Conservation (phyloP, 352 stramenopile species). For the Phytophthora kernoviae region DNA sequence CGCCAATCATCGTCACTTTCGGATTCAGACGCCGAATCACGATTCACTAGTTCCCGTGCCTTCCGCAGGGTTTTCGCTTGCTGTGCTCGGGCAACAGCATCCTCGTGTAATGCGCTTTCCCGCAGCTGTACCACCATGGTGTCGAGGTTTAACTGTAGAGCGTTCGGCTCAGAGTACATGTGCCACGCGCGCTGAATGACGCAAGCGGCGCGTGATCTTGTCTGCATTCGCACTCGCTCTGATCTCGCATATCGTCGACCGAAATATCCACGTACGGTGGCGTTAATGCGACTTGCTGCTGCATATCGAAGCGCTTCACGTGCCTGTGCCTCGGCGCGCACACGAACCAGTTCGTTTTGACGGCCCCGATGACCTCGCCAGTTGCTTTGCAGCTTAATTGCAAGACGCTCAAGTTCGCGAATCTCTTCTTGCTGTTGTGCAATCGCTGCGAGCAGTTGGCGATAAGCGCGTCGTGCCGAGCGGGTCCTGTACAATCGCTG, state of each 20-base stretch:
- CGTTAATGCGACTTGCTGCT: conserved; percentile 72
- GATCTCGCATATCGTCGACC: conserved; percentile 44
- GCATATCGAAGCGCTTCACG: conserved; percentile 36
- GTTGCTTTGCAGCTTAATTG: conserved; percentile 65
- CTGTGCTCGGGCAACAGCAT: conserved; percentile 40
- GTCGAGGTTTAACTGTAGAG: conserved; percentile 50
- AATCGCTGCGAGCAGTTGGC: conserved; percentile 51
- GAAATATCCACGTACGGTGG: conserved; percentile 67
- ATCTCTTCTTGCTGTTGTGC: conserved; percentile 42
- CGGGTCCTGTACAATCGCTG: conserved; percentile 70
- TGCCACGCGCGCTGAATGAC: conserved; percentile 64
- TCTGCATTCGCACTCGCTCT: conserved; percentile 43
- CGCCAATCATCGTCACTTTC: conserved; percentile 84
- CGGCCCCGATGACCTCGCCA: conserved; percentile 63
- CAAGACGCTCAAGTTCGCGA: conserved; percentile 40
- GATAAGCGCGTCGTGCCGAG: conserved; percentile 56
- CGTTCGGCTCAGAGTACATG: conserved; percentile 44
- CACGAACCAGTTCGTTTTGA: conserved; percentile 33
- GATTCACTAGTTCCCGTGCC: conserved; percentile 48
- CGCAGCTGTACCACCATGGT: conserved; percentile 57
- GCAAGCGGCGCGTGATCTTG: conserved; percentile 38
- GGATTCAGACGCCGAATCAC: conserved; percentile 73
- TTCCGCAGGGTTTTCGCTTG: conserved; percentile 58
- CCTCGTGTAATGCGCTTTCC: conserved; percentile 54
- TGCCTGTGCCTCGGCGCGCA: conserved; percentile 34